These are phyloP conservation scores for Babesia microti DNA, from an alignment of 169 alveolate species.

Conservation along the genomic window DNA sequence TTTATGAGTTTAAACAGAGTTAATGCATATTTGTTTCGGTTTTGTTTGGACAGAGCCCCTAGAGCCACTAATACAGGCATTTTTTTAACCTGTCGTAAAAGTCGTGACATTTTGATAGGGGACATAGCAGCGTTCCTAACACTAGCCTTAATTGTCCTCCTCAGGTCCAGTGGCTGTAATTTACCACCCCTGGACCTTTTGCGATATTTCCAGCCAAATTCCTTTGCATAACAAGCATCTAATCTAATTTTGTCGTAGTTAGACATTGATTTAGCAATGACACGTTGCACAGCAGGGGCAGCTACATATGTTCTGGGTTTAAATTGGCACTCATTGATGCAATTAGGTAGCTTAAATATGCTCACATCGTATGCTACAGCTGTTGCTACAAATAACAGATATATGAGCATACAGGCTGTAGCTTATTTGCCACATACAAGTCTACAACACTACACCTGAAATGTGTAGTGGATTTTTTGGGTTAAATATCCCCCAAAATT, in stretches of 20 bases:
- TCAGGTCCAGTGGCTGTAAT: slow-evolving; percentile 12
- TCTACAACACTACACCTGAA: no score
- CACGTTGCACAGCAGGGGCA: no score
- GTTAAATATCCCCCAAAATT: no score
- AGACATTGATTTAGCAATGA: no score
- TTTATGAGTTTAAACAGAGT: slow-evolving; percentile 37
- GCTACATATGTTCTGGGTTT: no score
- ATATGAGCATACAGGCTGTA: no score
- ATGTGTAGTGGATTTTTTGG: no score
- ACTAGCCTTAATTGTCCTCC: slow-evolving; percentile 16
- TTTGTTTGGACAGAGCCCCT: slow-evolving; percentile 41
- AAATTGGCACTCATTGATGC: no score
- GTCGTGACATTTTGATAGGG: slow-evolving; percentile 29
- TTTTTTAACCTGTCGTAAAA: slow-evolving; percentile 33
- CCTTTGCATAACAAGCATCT: slow-evolving; percentile 18
- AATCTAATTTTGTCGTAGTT: slow-evolving; percentile 15
- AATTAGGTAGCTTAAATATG: no score
- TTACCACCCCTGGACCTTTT: slow-evolving; percentile 40
- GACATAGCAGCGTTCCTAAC: slow-evolving; percentile 30
- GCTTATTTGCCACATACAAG: no score
- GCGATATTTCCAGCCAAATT: slow-evolving; percentile 26
- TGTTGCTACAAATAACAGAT: no score
- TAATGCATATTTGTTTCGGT: slow-evolving; percentile 36
- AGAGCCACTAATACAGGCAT: slow-evolving; percentile 45
- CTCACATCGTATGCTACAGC: no score